Conservation (phyloP, 768 basidiomycete genomes). For the Austroboletus eburneus region DNA sequence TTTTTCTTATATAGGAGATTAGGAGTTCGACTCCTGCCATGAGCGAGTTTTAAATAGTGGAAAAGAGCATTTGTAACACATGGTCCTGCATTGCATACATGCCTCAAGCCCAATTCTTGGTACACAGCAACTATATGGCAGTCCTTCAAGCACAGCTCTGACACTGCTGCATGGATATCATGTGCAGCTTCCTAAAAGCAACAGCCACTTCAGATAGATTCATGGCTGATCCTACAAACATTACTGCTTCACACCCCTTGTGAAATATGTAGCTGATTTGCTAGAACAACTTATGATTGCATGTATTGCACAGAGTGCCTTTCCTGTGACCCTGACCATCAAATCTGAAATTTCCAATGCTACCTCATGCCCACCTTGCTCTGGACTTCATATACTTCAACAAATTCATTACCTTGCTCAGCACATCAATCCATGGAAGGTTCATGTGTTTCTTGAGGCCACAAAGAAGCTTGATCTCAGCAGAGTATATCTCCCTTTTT, state of each 20-base stretch:
- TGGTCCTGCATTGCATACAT: conserved; percentile 22
- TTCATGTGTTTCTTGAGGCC: conserved; percentile 21
- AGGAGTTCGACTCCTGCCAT: no score
- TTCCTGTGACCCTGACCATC: conserved; percentile 11
- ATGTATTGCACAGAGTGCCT: conserved; percentile 7
- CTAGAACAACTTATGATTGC: conserved; percentile 13
- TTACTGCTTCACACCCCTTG: conserved; percentile 6
- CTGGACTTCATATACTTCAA: conserved; percentile 2
- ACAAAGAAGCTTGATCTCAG: conserved; percentile 10
- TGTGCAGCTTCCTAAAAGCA: conserved; percentile 25
- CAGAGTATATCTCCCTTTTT: conserved; percentile 30
- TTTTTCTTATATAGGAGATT: no score
- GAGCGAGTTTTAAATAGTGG: no score
- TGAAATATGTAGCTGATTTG: conserved; percentile 7
- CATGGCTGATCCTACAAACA: conserved; percentile 18
- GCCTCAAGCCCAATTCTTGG: conserved; percentile 24
- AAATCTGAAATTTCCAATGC: conserved; percentile 8
- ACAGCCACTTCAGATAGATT: conserved; percentile 24
- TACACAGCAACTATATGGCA: neutral
- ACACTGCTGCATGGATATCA: conserved; percentile 6
- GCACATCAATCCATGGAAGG: conserved; percentile 20
- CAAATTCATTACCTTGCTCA: neutral
- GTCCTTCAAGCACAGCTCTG: neutral
- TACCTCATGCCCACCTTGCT: neutral
- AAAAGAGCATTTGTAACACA: no score